A percentile compares a stretch with the other conserved stretches of the same genome.
These are phyloP conservation scores for Ustilago shanxiensis DNA, from an alignment of 1,284 basidiomycete species.

Conservation along the genomic window DNA sequence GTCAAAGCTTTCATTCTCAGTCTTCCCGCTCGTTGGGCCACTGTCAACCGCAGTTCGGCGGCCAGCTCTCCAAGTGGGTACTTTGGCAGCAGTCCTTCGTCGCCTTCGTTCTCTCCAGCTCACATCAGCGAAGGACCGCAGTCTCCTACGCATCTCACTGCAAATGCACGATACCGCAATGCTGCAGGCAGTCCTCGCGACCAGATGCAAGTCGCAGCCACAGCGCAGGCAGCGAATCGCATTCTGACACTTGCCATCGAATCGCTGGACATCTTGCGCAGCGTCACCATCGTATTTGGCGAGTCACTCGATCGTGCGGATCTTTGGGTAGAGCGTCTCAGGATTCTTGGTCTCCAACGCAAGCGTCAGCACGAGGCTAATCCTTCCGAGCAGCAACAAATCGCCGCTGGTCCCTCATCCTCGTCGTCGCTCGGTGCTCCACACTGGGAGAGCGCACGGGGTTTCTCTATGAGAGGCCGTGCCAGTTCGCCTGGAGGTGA, in stretches of 20 bases:
- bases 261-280: conserved; percentile 88
- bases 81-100: conserved; percentile 60
- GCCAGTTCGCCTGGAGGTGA: conserved; percentile 45
- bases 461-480: conserved; percentile 40
- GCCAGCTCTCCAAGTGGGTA: conserved; percentile 37
- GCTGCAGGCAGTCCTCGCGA: conserved; percentile 38
- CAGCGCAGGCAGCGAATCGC: conserved; percentile 79
- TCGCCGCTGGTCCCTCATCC: conserved; percentile 29
- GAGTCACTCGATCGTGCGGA: conserved; percentile 90
- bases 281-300: conserved; percentile 85
- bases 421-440: conserved; percentile 14
- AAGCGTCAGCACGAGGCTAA: conserved; percentile 60
- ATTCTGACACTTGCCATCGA: conserved; percentile 88
- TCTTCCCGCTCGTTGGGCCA: conserved; percentile 83
- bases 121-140: conserved; percentile 48
- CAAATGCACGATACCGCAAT: conserved; percentile 29
- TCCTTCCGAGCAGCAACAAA: conserved; percentile 26
- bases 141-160: conserved; percentile 43
- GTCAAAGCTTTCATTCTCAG: conserved; percentile 85
- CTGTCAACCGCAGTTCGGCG: conserved; percentile 55
- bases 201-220: conserved; percentile 55
- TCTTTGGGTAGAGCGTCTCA: conserved; percentile 75
- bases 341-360: conserved; percentile 59
- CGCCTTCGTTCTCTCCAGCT: conserved; percentile 61
- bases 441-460: conserved; percentile 50